These are phyloP conservation scores for Astrothelium macrocarpum DNA, from an alignment of 495 filamentous ascomycete genomes.

Conservation along the genomic window DNA sequence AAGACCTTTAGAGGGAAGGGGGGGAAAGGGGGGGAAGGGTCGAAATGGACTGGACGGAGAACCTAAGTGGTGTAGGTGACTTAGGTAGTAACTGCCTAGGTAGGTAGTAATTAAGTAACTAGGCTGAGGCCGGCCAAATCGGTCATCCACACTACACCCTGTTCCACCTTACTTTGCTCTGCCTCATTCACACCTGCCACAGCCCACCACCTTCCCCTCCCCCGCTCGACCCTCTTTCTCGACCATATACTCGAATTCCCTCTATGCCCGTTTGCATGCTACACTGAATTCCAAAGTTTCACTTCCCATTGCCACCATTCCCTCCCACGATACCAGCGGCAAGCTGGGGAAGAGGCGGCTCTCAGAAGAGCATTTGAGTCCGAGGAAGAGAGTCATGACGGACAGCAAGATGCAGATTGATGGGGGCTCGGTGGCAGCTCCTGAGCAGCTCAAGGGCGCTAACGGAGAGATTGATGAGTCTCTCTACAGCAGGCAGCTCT, in stretches of 20 bases:
- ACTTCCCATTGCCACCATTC: conserved; percentile 40
- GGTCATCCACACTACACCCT: no score
- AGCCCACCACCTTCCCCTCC: not conserved
- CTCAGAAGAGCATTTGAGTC: conserved; percentile 64
- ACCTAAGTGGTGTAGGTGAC: no score
- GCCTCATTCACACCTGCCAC: not conserved
- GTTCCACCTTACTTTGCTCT: no score
- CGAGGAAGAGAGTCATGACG: conserved; percentile 74
- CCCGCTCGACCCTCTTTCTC: no score
- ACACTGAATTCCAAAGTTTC: not conserved
- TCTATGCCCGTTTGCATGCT: no score
- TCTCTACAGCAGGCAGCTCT: conserved; percentile 94
- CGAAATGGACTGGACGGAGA: no score
- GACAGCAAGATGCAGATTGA: conserved; percentile 82
- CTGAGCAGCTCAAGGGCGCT: conserved; percentile 50
- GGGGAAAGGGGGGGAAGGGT: no score
- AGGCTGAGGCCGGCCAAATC: no score
- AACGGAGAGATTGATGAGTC: conserved; percentile 82
- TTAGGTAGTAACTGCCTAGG: no score
- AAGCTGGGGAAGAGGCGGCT: conserved; percentile 82
- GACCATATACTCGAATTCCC: no score
- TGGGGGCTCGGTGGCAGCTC: conserved; percentile 40
- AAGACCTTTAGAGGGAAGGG: no score
- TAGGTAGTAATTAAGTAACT: no score
- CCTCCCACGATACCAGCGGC: conserved; percentile 40